Percentiles rank a stretch among this genome's conserved stretches.
Evolutionary conservation across 2,329 filamentous ascomycete species (phyloP).

Genomic region (Sclerotinia sclerotiorum): DNA sequence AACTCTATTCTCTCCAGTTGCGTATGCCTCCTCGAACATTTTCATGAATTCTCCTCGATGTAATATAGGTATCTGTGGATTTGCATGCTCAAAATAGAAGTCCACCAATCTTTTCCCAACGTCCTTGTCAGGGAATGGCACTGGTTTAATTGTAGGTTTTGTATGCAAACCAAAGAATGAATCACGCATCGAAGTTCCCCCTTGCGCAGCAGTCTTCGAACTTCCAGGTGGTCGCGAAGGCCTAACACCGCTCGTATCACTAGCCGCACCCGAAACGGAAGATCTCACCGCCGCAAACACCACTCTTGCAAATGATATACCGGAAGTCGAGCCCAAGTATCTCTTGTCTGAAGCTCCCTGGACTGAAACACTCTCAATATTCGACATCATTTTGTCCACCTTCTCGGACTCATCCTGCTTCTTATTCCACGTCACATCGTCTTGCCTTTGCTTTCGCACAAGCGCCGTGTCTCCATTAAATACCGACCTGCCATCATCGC

Average conservation of each 20-base stretch:
- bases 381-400: slow-evolving; percentile 65
- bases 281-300: slow-evolving; percentile 91
- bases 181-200: slow-evolving; percentile 83
- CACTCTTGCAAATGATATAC: slow-evolving; percentile 90
- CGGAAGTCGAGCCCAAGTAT: slow-evolving; percentile 80
- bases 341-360: slow-evolving; percentile 76
- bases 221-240: slow-evolving; percentile 56
- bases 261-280: slow-evolving; percentile 60
- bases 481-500: slow-evolving; percentile 34
- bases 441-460: slow-evolving; percentile 31
- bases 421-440: slow-evolving; percentile 40
- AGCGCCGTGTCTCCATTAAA: slow-evolving; percentile 29
- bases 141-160: slow-evolving; percentile 81
- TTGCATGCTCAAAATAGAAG: slow-evolving; percentile 93
- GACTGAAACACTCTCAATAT: slow-evolving; percentile 73
- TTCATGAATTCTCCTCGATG: slow-evolving; percentile 88
- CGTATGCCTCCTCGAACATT: slow-evolving; percentile 80
- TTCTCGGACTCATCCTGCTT: slow-evolving; percentile 59
- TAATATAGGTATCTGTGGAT: slow-evolving; percentile 91
- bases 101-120: slow-evolving; percentile 71
- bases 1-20: slow-evolving; percentile 58
- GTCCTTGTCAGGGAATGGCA: slow-evolving; percentile 76
- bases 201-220: slow-evolving; percentile 41
- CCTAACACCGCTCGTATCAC: slow-evolving; percentile 62
- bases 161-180: slow-evolving; percentile 97